Evolutionary conservation across 805 yeast genomes (phyloP).

Genomic region (Scheffersomyces coipomensis): DNA sequence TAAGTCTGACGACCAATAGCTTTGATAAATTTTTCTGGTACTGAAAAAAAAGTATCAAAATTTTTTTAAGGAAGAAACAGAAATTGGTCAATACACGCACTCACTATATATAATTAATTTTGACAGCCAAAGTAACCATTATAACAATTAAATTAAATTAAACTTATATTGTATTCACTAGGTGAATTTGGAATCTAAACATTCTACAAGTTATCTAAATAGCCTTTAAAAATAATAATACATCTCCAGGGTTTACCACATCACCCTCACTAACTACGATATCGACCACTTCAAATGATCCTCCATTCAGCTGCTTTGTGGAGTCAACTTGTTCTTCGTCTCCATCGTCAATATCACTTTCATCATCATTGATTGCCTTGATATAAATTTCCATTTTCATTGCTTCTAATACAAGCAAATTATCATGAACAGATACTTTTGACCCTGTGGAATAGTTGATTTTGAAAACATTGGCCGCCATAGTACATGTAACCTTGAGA

Average conservation of each 20-base stretch:
- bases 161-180: too few species aligned
- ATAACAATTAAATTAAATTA: too few species aligned
- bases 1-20: too few species aligned
- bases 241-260: conserved; percentile 27
- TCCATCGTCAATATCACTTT: conserved; percentile 11
- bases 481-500: conserved; percentile 17
- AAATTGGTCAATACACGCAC: too few species aligned
- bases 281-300: conserved; percentile 17
- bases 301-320: not conserved
- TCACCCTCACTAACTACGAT: conserved; percentile 28
- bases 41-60: too few species aligned
- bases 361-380: conserved; percentile 14
- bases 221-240: conserved; percentile 6
- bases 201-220: too few species aligned
- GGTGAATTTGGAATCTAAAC: too few species aligned
- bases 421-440: conserved; percentile 14
- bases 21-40: too few species aligned
- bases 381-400: conserved; percentile 37
- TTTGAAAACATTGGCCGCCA: conserved; percentile 34
- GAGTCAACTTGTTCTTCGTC: conserved; percentile 5
- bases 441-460: conserved; percentile 21
- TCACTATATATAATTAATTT: too few species aligned
- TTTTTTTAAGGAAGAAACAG: too few species aligned
- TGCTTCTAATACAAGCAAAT: conserved; percentile 25
- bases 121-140: too few species aligned